Base-by-base conservation (phyloP, 345 rosid species). In the Balakata baccata region DNA sequence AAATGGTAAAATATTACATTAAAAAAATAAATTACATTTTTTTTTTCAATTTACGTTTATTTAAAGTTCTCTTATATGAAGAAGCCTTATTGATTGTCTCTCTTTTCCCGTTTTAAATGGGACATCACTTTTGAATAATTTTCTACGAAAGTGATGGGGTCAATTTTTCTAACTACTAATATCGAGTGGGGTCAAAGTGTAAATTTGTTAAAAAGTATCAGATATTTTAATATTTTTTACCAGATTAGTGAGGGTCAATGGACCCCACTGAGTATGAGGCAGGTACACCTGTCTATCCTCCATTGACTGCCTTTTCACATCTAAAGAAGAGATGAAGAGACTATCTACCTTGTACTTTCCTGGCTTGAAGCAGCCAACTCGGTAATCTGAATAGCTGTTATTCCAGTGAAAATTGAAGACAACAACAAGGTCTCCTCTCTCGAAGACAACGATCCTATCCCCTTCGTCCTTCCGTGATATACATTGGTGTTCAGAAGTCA, bases 371-470 rank as follows among this genome's bases (percentile, higher is more conserved):
- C 98, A 90, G 74, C 98, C 98, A 1, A 94, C 75, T 34, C 87
- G 85, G 83, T 90, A 94, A 76, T 90, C 90, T 13, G 85, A 86
- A 79, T 92, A 94, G 83, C 97, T 94, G 71, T 85, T 88, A 74
- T 72, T 81, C 98, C 97, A 92, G 76, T 94, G 97, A 78, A 94
- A 94, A 77, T 94, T 94, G 83, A 90, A 90, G 77, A 92, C 97
- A 47, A 94, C 92, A 78, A 94, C 90, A 59, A 94, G 88, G 76
- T 90, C 83, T 50, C 91, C 98, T 77, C 91, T 89, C 81, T 94
- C 98, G 59, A 94, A 89, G 43, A 89, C 95, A 66, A 94, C 81
- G 38, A 87, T 61, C 80, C 85, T 84, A 75, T 94, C 98, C 8
- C 91, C 93, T 85, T 90, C 92, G 70, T 89, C 91, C 81, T 87